Evolutionary conservation across 768 basidiomycete genomes (phyloP).

Genomic region (Phanerochaete carnosa): DNA sequence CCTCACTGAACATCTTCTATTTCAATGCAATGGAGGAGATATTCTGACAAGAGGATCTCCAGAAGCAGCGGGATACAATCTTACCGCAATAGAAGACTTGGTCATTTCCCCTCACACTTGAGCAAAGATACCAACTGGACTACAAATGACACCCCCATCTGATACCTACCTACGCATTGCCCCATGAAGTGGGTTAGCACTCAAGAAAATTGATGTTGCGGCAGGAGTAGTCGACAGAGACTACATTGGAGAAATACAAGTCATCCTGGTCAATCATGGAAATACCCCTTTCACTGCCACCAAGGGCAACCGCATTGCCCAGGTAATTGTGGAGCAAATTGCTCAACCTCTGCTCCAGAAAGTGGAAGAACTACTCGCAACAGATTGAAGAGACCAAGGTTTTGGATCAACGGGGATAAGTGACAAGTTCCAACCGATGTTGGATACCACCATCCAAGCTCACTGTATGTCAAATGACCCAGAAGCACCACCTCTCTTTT

Average conservation of each 20-base stretch:
- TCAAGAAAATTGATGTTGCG: slow-evolving; percentile 4
- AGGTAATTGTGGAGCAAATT: slow-evolving; percentile 6
- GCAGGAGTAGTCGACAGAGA: slow-evolving; percentile 4
- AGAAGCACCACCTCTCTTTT: not conserved
- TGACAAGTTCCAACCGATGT: not conserved
- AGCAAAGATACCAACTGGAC: not conserved
- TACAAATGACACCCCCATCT: not conserved
- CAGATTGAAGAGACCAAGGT: not conserved
- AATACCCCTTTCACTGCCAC: not conserved
- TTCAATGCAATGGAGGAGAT: not conserved
- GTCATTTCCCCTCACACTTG: not conserved
- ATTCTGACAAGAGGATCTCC: not conserved
- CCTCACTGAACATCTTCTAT: not conserved
- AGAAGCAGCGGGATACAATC: not conserved
- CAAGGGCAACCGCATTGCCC: not conserved
- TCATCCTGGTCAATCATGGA: slow-evolving; percentile 7
- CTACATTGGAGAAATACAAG: slow-evolving; percentile 4
- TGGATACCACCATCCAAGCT: not conserved
- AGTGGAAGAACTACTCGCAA: not conserved
- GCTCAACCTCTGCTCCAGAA: not conserved
- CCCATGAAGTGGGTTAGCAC: not conserved
- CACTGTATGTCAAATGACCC: not conserved
- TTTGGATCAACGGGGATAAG: not conserved
- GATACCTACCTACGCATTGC: slow-evolving; percentile 1
- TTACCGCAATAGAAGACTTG: not conserved